These are phyloP conservation scores for Polytrichum formosum DNA, from an alignment of 225 moss, liverwort and hornwort species.

Conservation along the genomic window DNA sequence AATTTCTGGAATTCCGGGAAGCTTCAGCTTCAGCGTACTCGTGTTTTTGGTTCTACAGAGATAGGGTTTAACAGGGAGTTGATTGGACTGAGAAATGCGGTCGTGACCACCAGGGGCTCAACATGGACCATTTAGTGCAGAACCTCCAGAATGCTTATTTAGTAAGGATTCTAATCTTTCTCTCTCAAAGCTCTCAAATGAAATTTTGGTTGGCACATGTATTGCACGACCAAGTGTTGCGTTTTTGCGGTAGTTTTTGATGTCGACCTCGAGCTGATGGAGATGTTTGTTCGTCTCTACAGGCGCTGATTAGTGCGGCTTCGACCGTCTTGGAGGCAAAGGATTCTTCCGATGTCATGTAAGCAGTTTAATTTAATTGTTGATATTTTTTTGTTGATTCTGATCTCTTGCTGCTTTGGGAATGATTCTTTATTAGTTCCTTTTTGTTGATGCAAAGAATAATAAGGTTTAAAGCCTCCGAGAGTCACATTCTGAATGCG, in stretches of 20 bases:
- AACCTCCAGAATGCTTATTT: conserved; percentile 49
- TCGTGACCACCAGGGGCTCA: not conserved
- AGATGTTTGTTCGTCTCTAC: conserved; percentile 13
- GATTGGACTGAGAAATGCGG: too few species aligned
- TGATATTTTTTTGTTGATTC: too few species aligned
- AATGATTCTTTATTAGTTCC: too few species aligned
- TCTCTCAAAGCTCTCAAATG: not conserved
- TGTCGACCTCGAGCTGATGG: not conserved
- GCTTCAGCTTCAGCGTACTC: too few species aligned
- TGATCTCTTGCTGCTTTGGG: too few species aligned
- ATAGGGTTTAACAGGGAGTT: not conserved
- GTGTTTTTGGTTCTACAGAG: not conserved
- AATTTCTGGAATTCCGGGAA: too few species aligned
- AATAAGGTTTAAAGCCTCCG: too few species aligned
- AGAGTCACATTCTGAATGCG: too few species aligned
- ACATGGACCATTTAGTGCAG: conserved; percentile 49
- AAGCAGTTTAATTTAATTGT: conserved; percentile 7
- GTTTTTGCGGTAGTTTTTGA: not conserved
- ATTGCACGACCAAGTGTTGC: not conserved
- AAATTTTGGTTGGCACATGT: not conserved
- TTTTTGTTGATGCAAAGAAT: too few species aligned
- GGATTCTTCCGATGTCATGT: conserved; percentile 66
- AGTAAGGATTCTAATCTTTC: conserved; percentile 16
- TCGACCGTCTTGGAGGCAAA: conserved; percentile 75
- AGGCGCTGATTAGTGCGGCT: conserved; percentile 73